Conservation (phyloP, 345 rosid species). For the Gossypium turneri region DNA sequence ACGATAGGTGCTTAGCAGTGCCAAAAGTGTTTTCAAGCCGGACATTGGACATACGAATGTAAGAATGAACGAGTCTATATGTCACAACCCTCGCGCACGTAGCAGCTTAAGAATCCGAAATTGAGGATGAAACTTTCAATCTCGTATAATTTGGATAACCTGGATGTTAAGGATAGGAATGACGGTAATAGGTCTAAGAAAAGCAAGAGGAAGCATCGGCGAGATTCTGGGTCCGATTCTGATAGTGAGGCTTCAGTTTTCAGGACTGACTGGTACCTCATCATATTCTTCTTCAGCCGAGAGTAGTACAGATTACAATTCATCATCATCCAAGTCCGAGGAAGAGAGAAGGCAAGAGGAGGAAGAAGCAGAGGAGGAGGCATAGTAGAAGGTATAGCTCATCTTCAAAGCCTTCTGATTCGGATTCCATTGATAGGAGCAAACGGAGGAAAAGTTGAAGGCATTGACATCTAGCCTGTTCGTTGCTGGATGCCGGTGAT, state of each 20-base stretch:
- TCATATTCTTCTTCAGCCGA: slow-evolving; percentile 61
- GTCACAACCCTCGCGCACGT: slow-evolving; percentile 87
- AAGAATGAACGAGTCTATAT: slow-evolving; percentile 91
- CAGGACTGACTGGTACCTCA: slow-evolving; percentile 63
- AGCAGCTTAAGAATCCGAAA: slow-evolving; percentile 88
- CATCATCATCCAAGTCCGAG: slow-evolving; percentile 72
- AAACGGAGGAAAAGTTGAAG: slow-evolving; percentile 62
- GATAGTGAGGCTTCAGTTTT: slow-evolving; percentile 93
- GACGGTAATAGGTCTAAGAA: slow-evolving; percentile 52
- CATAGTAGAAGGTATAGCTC: slow-evolving; percentile 53
- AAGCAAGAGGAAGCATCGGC: slow-evolving; percentile 78
- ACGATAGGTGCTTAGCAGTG: slow-evolving; percentile 63
- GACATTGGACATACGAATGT: slow-evolving; percentile 95
- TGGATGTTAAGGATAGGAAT: slow-evolving; percentile 37
- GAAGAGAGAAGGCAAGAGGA: slow-evolving; percentile 63
- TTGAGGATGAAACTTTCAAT: slow-evolving; percentile 54
- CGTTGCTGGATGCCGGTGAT: background rate
- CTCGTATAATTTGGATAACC: slow-evolving; percentile 56
- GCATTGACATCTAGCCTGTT: slow-evolving; percentile 25
- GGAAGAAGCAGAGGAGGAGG: slow-evolving; percentile 53
- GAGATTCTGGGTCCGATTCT: slow-evolving; percentile 56
- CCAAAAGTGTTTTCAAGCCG: slow-evolving; percentile 87
- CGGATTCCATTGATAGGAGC: slow-evolving; percentile 63
- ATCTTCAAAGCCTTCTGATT: slow-evolving; percentile 73
- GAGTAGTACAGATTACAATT: slow-evolving; percentile 54